Base-by-base conservation (phyloP, 805 yeast genomes). In the Isabelozyma rhagii region DNA sequence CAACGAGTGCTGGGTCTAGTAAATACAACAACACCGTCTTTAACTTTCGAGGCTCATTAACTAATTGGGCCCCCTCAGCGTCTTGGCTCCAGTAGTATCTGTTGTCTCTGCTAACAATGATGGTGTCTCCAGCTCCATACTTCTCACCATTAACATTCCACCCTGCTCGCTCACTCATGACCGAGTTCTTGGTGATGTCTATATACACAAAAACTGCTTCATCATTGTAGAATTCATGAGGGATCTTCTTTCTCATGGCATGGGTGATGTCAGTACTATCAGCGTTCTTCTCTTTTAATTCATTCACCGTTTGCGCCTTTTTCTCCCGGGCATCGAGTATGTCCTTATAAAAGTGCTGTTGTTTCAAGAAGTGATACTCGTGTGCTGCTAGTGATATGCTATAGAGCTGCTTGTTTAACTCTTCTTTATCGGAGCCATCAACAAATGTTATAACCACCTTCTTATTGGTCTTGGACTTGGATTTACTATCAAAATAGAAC, bases 361-460 rank as follows among this genome's bases (percentile, higher is more conserved):
- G 68, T 60, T 81, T 74, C 36, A 64, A 55, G 48, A 71, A 58
- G 55, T 78, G 72, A 62, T 79, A 81, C 51, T 77, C 80, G 58
- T 78, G 83, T 2, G 78, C 79, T 18, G 71, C 67, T 52, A 72
- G 64, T 4, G 81, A 74, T 49, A 79, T 53, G 55, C 73, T 66
- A 41, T 63, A 62, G n/a, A 67, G 55, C 7, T 76, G 66, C 29
- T 60, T 48, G 15, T 71, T 75, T 47, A 66, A 66, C 50, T 47
- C 52, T 13, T 55, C 55, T 8, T 66, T 70, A 53, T 72, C 63
- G 17, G 59, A 53, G 3, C 78, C 67, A 59, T 81, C 79, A 27
- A 79, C 63, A 47, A 82, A 71, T 2, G 80, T 69, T 40, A 81
- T 67, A 25, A 81, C 74, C 2, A 82, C 79, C 60, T 80, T 82